phyloP scores from a whole-genome alignment of 306 rosid species.

The Quillaja saponaria region DNA sequence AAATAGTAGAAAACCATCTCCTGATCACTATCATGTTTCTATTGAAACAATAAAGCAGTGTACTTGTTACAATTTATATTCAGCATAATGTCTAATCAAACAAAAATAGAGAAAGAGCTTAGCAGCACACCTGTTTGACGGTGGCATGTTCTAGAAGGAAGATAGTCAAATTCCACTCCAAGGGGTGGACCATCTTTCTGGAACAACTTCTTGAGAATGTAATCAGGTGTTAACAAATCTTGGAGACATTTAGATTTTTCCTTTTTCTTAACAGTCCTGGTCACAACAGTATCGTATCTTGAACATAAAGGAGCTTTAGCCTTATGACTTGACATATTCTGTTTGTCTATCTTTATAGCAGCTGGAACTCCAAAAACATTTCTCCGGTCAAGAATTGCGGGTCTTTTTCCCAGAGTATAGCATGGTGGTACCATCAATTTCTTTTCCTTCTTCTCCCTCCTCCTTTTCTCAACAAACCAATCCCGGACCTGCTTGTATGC shows the following conservation, averaged over 20 bases:
- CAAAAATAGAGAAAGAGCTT: background rate
- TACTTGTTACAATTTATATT: too few species aligned
- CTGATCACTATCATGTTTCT: background rate
- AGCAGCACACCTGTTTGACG: conserved; percentile 21
- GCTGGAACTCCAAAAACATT: conserved; percentile 29
- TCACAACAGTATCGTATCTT: conserved; percentile 20
- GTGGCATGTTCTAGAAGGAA: conserved; percentile 49
- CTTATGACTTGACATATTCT: conserved; percentile 8
- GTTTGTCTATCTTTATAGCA: conserved; percentile 24
- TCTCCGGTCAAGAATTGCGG: conserved; percentile 29
- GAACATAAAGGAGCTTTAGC: conserved; percentile 30
- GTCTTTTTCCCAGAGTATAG: conserved; percentile 10
- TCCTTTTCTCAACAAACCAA: conserved; percentile 66
- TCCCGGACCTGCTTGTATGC: conserved; percentile 56
- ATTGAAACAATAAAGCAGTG: background rate
- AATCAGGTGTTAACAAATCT: conserved; percentile 41
- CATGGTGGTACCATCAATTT: conserved; percentile 23
- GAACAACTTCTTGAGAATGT: conserved; percentile 48
- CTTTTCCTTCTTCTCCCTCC: conserved; percentile 50
- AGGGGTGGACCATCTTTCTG: conserved; percentile 69
- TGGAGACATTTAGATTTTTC: conserved; percentile 38
- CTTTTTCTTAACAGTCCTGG: conserved; percentile 29
- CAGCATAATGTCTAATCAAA: too few species aligned
- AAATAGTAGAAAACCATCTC: background rate
- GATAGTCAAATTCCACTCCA: conserved; percentile 59